phyloP scores from a whole-genome alignment of 1,284 basidiomycete genomes.

The Peniophora sp. region DNA sequence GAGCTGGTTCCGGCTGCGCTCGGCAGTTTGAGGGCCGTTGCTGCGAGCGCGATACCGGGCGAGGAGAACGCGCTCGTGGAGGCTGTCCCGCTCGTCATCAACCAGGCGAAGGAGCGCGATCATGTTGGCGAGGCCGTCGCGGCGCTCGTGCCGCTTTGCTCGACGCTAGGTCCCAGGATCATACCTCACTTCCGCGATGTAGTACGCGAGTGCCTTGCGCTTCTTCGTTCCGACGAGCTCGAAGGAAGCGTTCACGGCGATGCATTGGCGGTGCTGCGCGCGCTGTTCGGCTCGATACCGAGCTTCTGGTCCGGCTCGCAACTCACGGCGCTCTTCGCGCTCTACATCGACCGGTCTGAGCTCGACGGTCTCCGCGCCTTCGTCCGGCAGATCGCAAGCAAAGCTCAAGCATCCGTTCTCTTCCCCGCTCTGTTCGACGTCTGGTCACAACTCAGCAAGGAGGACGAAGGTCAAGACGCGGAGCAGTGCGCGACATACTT shows the following conservation, averaged over 20 bases:
- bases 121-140: constrained; percentile 36
- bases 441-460: constrained; percentile 37
- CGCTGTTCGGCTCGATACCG: constrained; percentile 53
- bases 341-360: constrained; percentile 42
- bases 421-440: constrained; percentile 54
- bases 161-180: constrained; percentile 76
- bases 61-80: constrained; percentile 63
- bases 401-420: constrained; percentile 57
- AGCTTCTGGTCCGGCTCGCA: constrained; percentile 67
- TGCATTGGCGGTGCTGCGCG: constrained; percentile 44
- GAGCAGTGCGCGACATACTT: constrained; percentile 50
- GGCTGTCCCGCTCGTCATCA: constrained; percentile 51
- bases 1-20: constrained; percentile 40
- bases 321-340: constrained; percentile 43
- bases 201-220: constrained; percentile 45
- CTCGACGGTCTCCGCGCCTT: constrained; percentile 25
- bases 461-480: constrained; percentile 19
- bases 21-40: constrained; percentile 51
- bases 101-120: constrained; percentile 32
- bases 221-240: constrained; percentile 27
- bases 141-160: constrained; percentile 56
- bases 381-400: constrained; percentile 59
- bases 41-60: constrained; percentile 44
- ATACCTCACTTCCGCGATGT: constrained; percentile 80
- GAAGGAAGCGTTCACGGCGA: constrained; percentile 27